Evolutionary conservation across 2,329 filamentous ascomycete species (phyloP), one percentile per base, ranked within the genome.

Genomic region (Hypoxylon sp.): DNA sequence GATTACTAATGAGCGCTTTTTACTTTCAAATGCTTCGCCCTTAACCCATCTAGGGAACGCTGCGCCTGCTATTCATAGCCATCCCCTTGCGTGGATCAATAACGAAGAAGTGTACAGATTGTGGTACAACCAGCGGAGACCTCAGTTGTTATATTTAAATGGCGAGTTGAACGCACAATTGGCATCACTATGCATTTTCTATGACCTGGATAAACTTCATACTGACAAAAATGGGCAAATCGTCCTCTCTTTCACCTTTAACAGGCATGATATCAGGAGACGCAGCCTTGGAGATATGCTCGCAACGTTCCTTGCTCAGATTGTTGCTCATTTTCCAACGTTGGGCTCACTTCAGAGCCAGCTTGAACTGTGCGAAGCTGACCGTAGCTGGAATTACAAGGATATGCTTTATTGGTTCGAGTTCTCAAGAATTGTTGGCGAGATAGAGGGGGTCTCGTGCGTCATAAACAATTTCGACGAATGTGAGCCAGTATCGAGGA

Each of bases 231-330:
- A 47, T 52, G 33, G 53, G n/a, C 37, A 59, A 24, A 39, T 65
- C n/a, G 50, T 51, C 26, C 29, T 66, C 44, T 61, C 51, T 35
- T 66, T 66, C 6, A 61, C 35, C 3, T 66, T 66, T 14, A 17
- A 61, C 13, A 31, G 44, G 17, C 39, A 66, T 37, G 63, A 66
- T 31, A 26, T 57, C 8, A 61, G 50, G 33, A 42, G 50, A 11
- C 11, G 52, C 11, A 50, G 57, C 3, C 52, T 61, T 24, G 26
- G 37, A 57, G 17, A 61, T 14, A 61, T 66, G 63, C 19, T 66
- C 9, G 51, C 57, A 24, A 57, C 51, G n/a, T 44, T 61, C 5
- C 42, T 55, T 11, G 44, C 44, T 51, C 57, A 66, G 14, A 50
- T 61, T 1, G 13, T 29, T 2, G 54, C 54, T 24, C 48, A 59